Evolutionary conservation across 2,329 filamentous ascomycete genomes (phyloP).

Genomic region (Fusarium sp.): DNA sequence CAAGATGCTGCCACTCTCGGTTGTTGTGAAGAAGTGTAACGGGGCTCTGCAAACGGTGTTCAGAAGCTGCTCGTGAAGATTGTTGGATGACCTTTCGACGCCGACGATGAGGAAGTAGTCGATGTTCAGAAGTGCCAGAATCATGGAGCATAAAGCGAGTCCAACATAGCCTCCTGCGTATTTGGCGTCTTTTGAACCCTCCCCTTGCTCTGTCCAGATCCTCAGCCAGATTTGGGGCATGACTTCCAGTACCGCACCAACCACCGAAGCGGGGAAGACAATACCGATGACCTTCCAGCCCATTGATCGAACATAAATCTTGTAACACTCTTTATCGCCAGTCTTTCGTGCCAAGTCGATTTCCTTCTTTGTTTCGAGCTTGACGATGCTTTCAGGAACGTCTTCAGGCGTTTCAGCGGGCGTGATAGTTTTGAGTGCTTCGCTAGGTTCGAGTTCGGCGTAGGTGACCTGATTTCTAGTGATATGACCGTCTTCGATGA

Average conservation of each 20-base stretch:
- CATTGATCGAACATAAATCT: constrained; percentile 46
- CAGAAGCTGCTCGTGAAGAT: constrained; percentile 42
- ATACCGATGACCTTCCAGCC: constrained; percentile 38
- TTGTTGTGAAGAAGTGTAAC: constrained; percentile 55
- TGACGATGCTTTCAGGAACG: not conserved
- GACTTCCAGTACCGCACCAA: constrained; percentile 31
- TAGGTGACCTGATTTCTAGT: constrained; percentile 44
- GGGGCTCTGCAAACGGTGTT: constrained; percentile 51
- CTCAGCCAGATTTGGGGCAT: constrained; percentile 48
- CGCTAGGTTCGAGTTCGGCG: constrained; percentile 23
- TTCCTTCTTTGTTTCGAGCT: constrained; percentile 12
- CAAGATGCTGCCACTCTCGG: constrained; percentile 55
- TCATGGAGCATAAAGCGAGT: constrained; percentile 34
- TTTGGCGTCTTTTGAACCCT: constrained; percentile 28
- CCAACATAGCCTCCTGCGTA: constrained; percentile 44
- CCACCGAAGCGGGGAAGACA: constrained; percentile 25
- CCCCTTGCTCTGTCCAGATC: constrained; percentile 44
- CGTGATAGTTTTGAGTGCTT: not conserved
- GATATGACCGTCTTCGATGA: constrained; percentile 40
- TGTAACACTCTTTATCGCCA: constrained; percentile 47
- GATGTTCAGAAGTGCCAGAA: constrained; percentile 22
- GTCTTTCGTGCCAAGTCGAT: constrained; percentile 46
- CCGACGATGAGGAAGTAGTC: constrained; percentile 44
- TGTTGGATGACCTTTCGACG: constrained; percentile 41
- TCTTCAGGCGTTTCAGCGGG: not conserved